Base-by-base conservation (phyloP, 768 basidiomycete genomes). In the Auriscalpium vulgare region DNA sequence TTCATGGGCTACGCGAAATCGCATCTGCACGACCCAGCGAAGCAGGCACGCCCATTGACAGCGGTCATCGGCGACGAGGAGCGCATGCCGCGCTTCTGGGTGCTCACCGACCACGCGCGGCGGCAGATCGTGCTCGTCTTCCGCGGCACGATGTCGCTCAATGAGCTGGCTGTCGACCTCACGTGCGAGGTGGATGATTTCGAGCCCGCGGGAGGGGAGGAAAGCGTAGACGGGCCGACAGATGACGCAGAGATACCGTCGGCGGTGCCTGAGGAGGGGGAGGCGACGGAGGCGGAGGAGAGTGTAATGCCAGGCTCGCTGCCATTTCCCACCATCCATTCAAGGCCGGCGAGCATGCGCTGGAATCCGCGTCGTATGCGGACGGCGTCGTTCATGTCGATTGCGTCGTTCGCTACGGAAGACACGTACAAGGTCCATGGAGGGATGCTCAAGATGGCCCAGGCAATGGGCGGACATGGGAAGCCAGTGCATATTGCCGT, bases 81-180 rank as follows among this genome's bases (percentile, higher is more conserved):
- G 58, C 75, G 83, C 58, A 87, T 90, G 83, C 90, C 91, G 3
- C 76, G 88, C 37, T 92, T 86, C 66, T 92, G 91, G 89, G 84
- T 91, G 4, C 74, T 93, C 17, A 91, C 88, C 0, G 91, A 92
- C 66, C 86, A 93, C 64, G 76, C 76, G 47, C 76, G 90, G 40
- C 72, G 71, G 5, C 85, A 91, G 66, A 78, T 92, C 49, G 86
- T 91, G 10, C 78, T 92, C 23, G 87, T 91, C 55, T 59, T 72
- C 14, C 62, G 69, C 14, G 68, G 90, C 11, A 93, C 91, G 2
- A 88, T 91, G 88, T 87, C 86, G 3, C 73, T 93, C 45, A 92
- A 92, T 62, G 90, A 92, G 69, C 80, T 92, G 5, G 90, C 89
- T 14, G 88, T 88, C 10, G 89, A 92, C 70, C 75, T 92, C 49